Evolutionary conservation across 495 filamentous ascomycete species (phyloP).

Genomic region (Clavariopsis aquatica): DNA sequence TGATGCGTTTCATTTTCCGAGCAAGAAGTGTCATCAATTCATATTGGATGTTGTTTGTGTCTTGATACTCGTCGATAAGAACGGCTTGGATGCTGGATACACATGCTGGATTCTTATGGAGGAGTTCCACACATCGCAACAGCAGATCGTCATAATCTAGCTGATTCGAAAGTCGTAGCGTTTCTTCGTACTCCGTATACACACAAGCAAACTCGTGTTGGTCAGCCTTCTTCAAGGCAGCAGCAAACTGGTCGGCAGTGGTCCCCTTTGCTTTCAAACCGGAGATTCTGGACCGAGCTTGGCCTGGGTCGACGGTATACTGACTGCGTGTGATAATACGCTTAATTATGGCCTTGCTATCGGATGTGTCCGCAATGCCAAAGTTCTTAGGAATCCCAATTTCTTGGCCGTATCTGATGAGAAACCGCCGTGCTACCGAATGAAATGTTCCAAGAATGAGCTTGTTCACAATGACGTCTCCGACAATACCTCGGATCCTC

Average conservation of each 20-base stretch:
- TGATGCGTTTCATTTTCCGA: slow-evolving; percentile 68
- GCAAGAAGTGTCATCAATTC: slow-evolving; percentile 92
- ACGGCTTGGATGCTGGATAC: slow-evolving; percentile 90
- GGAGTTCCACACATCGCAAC: slow-evolving; percentile 77
- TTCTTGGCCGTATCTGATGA: slow-evolving; percentile 79
- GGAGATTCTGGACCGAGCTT: slow-evolving; percentile 76
- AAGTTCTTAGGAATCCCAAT: slow-evolving; percentile 83
- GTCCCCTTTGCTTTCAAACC: slow-evolving; percentile 76
- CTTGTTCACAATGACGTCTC: slow-evolving; percentile 72
- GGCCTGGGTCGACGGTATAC: slow-evolving; percentile 66
- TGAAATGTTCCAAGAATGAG: slow-evolving; percentile 95
- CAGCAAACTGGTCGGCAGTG: slow-evolving; percentile 50
- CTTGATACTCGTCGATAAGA: slow-evolving; percentile 96
- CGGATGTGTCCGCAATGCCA: slow-evolving; percentile 86
- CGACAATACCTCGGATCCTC: slow-evolving; percentile 75
- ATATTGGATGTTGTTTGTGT: slow-evolving; percentile 94
- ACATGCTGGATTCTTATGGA: slow-evolving; percentile 75
- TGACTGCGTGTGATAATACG: slow-evolving; percentile 69
- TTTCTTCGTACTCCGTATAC: slow-evolving; percentile 76
- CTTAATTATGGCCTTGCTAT: slow-evolving; percentile 74
- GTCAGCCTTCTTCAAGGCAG: slow-evolving; percentile 56
- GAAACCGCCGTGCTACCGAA: slow-evolving; percentile 84
- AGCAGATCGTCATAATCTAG: slow-evolving; percentile 97
- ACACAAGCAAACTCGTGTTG: slow-evolving; percentile 73
- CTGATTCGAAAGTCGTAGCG: slow-evolving; percentile 73